Conservation (phyloP, 1,284 basidiomycete species). For the Tylopilus orsonianus region DNA sequence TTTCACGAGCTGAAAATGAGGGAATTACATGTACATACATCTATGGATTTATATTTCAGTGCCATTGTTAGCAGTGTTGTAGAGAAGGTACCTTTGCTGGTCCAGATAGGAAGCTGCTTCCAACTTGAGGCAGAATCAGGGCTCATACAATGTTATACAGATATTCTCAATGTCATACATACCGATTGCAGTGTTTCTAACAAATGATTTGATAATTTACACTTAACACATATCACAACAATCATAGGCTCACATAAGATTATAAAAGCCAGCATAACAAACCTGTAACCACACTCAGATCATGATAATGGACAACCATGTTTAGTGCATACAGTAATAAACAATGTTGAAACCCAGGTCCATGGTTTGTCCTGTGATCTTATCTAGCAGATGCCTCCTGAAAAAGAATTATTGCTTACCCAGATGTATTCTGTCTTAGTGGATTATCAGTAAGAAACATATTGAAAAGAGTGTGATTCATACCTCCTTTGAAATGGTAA, state of each 20-base stretch:
- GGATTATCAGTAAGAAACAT: background rate
- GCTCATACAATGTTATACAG: no score
- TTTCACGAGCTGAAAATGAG: no score
- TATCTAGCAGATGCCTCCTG: background rate
- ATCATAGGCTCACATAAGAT: background rate
- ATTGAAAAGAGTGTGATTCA: background rate
- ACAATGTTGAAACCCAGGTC: background rate
- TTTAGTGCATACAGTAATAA: background rate
- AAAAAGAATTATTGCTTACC: background rate
- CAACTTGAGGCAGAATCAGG: no score
- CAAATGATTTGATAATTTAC: no score
- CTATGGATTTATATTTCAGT: no score
- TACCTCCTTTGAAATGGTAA: no score
- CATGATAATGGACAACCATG: background rate
- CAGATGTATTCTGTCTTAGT: background rate
- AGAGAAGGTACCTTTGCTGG: no score
- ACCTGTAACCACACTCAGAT: background rate
- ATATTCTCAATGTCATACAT: no score
- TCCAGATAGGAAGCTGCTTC: no score
- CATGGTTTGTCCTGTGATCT: background rate
- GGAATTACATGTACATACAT: no score
- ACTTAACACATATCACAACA: background rate
- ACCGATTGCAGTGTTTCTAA: no score
- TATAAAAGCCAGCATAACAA: background rate
- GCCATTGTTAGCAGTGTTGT: no score